phyloP scores from a whole-genome alignment of 2,329 filamentous ascomycete species.

The Sclerotinia subarctica region DNA sequence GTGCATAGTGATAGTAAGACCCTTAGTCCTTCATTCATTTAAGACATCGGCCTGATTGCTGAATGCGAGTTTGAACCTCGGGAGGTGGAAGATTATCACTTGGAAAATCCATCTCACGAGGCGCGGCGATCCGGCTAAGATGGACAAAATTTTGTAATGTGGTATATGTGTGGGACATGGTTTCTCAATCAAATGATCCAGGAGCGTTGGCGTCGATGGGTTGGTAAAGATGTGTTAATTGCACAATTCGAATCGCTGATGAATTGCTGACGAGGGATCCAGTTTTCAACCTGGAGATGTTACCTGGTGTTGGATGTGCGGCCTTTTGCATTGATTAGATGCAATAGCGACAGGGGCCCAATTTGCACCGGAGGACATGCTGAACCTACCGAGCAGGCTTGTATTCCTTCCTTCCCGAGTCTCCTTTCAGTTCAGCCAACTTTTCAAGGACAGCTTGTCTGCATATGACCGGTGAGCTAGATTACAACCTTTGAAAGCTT shows the following conservation, averaged over 20 bases:
- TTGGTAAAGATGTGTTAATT: constrained; percentile 17
- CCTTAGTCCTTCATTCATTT: constrained; percentile 10
- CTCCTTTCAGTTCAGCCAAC: constrained; percentile 19
- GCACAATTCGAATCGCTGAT: constrained; percentile 15
- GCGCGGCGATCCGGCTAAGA: constrained; percentile 14
- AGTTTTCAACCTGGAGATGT: constrained; percentile 24
- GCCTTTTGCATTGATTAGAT: constrained; percentile 26
- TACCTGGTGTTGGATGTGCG: constrained; percentile 24
- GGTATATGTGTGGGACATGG: constrained; percentile 14
- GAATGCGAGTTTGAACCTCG: constrained; percentile 9
- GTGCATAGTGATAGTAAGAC: constrained; percentile 14
- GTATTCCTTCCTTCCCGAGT: constrained; percentile 21
- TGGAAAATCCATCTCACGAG: constrained; percentile 11
- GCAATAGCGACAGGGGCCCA: constrained; percentile 23
- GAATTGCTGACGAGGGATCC: constrained; percentile 19
- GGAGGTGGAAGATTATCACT: constrained; percentile 17
- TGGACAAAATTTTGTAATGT: constrained; percentile 11
- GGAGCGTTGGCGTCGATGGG: constrained; percentile 15
- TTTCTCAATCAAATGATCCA: constrained; percentile 16
- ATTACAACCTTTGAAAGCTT: constrained; percentile 12
- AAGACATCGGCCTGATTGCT: constrained; percentile 16
- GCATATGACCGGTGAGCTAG: constrained; percentile 23
- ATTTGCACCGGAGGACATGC: constrained; percentile 18
- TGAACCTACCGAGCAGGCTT: constrained; percentile 20
- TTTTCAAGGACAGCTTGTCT: constrained; percentile 21